Evolutionary conservation across 768 basidiomycete genomes (phyloP).

Genomic region (Mycena venus): DNA sequence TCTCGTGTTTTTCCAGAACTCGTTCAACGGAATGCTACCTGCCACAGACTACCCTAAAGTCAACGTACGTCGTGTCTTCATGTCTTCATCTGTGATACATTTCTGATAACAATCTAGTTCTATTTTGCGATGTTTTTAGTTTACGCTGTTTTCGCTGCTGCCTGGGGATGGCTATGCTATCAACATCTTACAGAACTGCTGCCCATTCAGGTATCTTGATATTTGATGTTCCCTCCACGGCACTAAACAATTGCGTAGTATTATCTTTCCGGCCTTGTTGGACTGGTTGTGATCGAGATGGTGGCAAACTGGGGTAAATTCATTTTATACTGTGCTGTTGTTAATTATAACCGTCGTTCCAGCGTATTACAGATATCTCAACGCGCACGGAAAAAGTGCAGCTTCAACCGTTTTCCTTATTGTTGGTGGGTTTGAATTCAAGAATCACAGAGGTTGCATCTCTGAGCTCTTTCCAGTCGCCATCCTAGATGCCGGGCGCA

Average conservation of each 20-base stretch:
- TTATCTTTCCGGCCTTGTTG: constrained; percentile 91
- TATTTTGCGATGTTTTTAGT: constrained; percentile 87
- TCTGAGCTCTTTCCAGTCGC: constrained; percentile 68
- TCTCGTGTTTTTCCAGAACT: constrained; percentile 87
- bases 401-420: constrained; percentile 92
- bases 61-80: constrained; percentile 66
- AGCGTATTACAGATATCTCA: constrained; percentile 96
- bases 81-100: background rate
- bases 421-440: constrained; percentile 69
- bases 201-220: constrained; percentile 79
- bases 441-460: background rate
- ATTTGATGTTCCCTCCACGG: background rate
- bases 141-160: constrained; percentile 76
- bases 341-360: constrained; percentile 26
- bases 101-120: constrained; percentile 66
- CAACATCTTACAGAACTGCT: constrained; percentile 86
- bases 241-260: constrained; percentile 60
- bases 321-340: background rate
- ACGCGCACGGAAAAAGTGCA: constrained; percentile 82
- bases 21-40: constrained; percentile 88
- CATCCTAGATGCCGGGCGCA: constrained; percentile 95
- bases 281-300: constrained; percentile 94
- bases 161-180: constrained; percentile 90
- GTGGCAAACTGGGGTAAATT: constrained; percentile 86
- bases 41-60: constrained; percentile 98